Base-by-base conservation (phyloP, 768 basidiomycete genomes). In the Trametes villosa region DNA sequence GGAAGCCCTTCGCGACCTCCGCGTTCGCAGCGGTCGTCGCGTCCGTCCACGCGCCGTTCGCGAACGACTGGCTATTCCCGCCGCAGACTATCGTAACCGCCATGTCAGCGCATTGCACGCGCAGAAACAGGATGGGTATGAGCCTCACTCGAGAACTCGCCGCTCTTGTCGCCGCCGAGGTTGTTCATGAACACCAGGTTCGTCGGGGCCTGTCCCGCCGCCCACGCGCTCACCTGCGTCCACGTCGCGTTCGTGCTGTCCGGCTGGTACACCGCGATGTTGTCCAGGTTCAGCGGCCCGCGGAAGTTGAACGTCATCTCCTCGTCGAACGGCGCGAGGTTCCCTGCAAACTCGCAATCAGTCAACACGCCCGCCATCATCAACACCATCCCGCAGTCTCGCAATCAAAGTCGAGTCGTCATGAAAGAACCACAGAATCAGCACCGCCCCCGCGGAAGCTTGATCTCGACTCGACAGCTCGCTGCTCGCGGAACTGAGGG, bases 101-200 rank as follows among this genome's bases (percentile, higher is more conserved):
- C 17, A 15, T 17, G 13, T 53, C 18, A 26, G n/a, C 40, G 26
- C 22, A 8, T 3, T 36, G 15, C 12, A 18, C 18, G 11, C 31
- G 15, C 20, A 9, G 12, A 18, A 6, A 46, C 8, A 6, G 22
- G 3, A 7, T 3, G 12, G 15, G n/a, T 11, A 13, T 41, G 26
- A 6, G 2, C 44, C 68, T 40, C 48, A 69, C 68, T 69, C 8
- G 65, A 59, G 62, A 66, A 71, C 31, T 57, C 64, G 31, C 70
- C 70, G 33, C 64, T 68, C 20, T 55, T 55, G 6, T 62, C 66
- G 3, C 70, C 70, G 36, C 70, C 70, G 22, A 53, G 44, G 67
- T 72, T 69, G 65, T 69, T 70, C 71, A 72, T 72, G 58, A 70
- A 70, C n/a, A 72, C 71, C 33, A 72, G 58, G 62, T 72, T 72